Base-by-base conservation (phyloP, 257 asterid genomes). In the Prunella vulgaris region DNA sequence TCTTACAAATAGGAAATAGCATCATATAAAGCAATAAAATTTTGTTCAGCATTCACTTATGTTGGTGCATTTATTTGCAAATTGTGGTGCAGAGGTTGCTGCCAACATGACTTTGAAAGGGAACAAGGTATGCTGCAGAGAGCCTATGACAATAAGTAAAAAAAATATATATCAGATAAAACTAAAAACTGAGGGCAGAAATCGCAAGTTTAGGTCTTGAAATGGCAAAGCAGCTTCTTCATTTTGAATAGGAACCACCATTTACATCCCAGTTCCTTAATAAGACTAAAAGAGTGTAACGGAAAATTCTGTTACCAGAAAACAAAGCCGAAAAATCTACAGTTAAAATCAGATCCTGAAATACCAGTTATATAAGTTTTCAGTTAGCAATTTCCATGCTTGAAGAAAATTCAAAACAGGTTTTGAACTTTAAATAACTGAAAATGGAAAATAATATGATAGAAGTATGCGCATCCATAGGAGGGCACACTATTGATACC, bases 1-100 rank as follows among this genome's bases (percentile, higher is more conserved):
- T 58, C 66, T 59, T 46, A 54, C 10, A 66, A 59, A 72, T 52
- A 68, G 42, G 75, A 80, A 66, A 66, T 18, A 27, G 66, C 56
- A 73, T 42, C 63, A 52, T 51, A 42, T 24, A 60, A 38, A 52
- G 5, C 64, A 68, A 49, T 60, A 14, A 48, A 22, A 69, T 7
- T 13, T 37, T 49, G 33, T 21, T 64, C 3, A 25, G 25, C 35
- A 30, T 15, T 21, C 53, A 61, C 20, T 22, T 25, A 17, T 21
- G 56, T 51, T 13, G 51, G 63, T 38, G 59, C 61, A 44, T 25
- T 67, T 59, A 32, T 51, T n/a, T 52, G 14, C 10, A 54, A 3
- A 20, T 18, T 21, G 21, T 22, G 37, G 51, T 20, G 14, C 9
- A 5, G 32, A 48, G 52, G 60, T 27, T 53, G 69, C 38, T n/a